Evolutionary conservation across 2,329 filamentous ascomycete genomes (phyloP), one percentile per base, ranked within the genome.

Genomic region (Colletotrichum shisoi): DNA sequence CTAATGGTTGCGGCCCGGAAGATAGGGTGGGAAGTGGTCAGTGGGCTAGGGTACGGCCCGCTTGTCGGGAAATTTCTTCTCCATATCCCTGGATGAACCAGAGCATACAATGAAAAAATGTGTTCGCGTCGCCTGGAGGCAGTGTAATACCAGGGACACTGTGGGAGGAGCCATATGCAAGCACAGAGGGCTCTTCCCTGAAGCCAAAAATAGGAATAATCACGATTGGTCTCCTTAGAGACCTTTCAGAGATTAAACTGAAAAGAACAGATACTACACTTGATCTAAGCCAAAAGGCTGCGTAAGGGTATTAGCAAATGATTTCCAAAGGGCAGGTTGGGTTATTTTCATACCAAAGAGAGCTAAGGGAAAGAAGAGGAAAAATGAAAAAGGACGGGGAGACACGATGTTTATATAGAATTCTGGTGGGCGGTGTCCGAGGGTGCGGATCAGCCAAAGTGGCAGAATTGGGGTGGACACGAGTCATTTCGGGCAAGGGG

Each of bases 251-350:
- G 89, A 93, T 93, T 93, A 94, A 93, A 93, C 91, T 94, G 89
- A 92, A 91, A 93, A 93, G 91, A 94, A 93, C 90, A 92, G 90
- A 92, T 93, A 93, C 90, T 93, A 92, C 89, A 93, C 89, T 92
- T 93, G 90, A 93, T 93, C 90, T 92, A 91, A 91, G 87, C 87
- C 85, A 87, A 84, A 84, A 83, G 82, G 75, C n/a, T n/a, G n/a
- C n/a, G n/a, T n/a, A n/a, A n/a, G n/a, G n/a, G n/a, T n/a, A n/a
- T n/a, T n/a, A n/a, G n/a, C n/a, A n/a, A n/a, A n/a, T n/a, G n/a
- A n/a, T n/a, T n/a, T n/a, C n/a, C n/a, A n/a, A n/a, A n/a, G n/a
- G n/a, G n/a, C n/a, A n/a, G n/a, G n/a, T n/a, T n/a, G n/a, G n/a
- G n/a, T n/a, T n/a, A n/a, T n/a, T n/a, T n/a, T n/a, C n/a, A n/a